Evolutionary conservation across 129 eudicot genomes (phyloP).

Genomic region (Flaveria robusta): DNA sequence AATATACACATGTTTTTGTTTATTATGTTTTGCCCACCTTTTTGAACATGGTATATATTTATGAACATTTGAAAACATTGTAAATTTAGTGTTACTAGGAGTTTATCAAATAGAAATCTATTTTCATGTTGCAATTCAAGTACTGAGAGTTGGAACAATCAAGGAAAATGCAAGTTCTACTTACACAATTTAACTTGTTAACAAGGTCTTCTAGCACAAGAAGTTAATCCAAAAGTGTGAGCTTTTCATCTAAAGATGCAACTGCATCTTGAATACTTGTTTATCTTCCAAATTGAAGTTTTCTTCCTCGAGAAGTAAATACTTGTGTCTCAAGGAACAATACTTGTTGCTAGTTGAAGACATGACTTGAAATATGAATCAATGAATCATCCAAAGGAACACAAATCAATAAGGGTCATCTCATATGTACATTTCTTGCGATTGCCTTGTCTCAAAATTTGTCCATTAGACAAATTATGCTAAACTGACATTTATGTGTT

Average conservation of each 20-base stretch:
- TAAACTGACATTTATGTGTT: too few species aligned
- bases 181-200: constrained; percentile 48
- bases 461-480: too few species aligned
- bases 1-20: constrained; percentile 38
- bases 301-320: constrained; percentile 77
- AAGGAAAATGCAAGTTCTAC: constrained; percentile 16
- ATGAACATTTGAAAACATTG: constrained; percentile 20
- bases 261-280: constrained; percentile 65
- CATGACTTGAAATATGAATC: too few species aligned
- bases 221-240: constrained; percentile 72
- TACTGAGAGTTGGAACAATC: constrained; percentile 3
- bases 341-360: constrained; percentile 53
- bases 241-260: constrained; percentile 58
- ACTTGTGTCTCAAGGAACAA: constrained; percentile 65
- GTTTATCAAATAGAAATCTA: constrained; percentile 19
- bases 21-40: constrained; percentile 32
- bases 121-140: constrained; percentile 13
- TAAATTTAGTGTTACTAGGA: constrained; percentile 26
- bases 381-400: too few species aligned
- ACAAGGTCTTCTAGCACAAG: constrained; percentile 82
- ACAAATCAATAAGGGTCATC: too few species aligned
- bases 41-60: constrained; percentile 32
- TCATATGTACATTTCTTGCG: too few species aligned
- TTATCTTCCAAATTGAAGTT: constrained; percentile 65
- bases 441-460: too few species aligned